Base-by-base conservation (phyloP, 2,329 filamentous ascomycete species). In the Exophiala spinifera region DNA sequence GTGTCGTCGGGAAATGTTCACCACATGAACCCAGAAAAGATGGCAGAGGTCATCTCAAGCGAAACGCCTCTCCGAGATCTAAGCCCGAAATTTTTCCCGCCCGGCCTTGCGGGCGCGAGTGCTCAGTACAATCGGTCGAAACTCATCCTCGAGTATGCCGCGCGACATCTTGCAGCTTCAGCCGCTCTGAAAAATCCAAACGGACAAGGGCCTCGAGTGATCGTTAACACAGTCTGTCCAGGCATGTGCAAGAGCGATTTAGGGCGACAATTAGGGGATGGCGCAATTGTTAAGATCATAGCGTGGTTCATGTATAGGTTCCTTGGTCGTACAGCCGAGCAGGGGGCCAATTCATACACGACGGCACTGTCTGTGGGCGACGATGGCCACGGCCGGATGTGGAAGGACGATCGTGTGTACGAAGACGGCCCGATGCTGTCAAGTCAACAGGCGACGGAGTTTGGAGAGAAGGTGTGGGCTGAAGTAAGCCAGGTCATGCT, bases 141-240 rank as follows among this genome's bases (percentile, higher is more conserved):
- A 55, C 64, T 76, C 13, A 57, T 76, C 5, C 50, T 76, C 25
- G 72, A 75, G 59, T 75, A 72, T 51, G 69, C 68, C 15, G 64
- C 74, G 33, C 72, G 73, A 48, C 69, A 64, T 8, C 61, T 76
- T 2, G 71, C 73, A 17, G 48, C 44, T 7, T 57, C 37, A 25
- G 44, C 46, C 14, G 25, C 51, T 6, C 13, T 55, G 13, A 49
- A 19, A 13, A 28, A 61, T 64, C 63, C 69, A 1, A 64, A 71
- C 33, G 71, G 71, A 4, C 66, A 67, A 1, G 56, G 70, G 3
- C 36, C 36, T 3, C 65, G 68, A 7, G 67, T 78, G 7, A 70
- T 77, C 33, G 67, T 77, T 53, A 77, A 74, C 43, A 73, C 74
- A 0, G 65, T 70, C 3, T 76, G 73, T 53, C 76, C 76, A 1